A percentile compares a stretch with the other conserved stretches of the same genome.
Conservation (phyloP, 495 filamentous ascomycete genomes). For the Hyaloscypha bicolor region DNA sequence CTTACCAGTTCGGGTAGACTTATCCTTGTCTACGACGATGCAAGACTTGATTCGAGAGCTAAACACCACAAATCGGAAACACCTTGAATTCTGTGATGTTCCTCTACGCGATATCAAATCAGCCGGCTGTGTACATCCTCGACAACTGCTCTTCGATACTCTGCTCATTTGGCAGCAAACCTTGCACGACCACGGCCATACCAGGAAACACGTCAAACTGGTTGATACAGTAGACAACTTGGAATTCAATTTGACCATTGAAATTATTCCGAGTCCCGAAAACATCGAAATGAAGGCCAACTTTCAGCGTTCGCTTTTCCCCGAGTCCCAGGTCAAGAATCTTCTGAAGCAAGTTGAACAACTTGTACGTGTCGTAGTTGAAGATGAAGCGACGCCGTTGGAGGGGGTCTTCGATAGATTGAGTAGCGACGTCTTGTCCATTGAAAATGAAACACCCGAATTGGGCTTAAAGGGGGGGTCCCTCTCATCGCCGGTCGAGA, state of each 20-base stretch:
- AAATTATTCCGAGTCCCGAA: conserved; percentile 60
- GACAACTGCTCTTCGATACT: conserved; percentile 62
- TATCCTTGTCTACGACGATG: conserved; percentile 47
- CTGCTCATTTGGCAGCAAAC: conserved; percentile 81
- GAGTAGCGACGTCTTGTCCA: conserved; percentile 49
- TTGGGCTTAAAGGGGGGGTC: conserved; percentile 29
- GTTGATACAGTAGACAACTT: conserved; percentile 63
- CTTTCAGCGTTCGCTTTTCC: conserved; percentile 52
- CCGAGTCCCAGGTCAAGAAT: conserved; percentile 48
- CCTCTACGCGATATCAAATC: conserved; percentile 69
- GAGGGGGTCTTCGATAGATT: conserved; percentile 35
- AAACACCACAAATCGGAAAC: conserved; percentile 61
- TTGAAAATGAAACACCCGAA: conserved; percentile 49
- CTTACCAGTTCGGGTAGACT: conserved; percentile 64
- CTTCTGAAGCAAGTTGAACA: conserved; percentile 60
- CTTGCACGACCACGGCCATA: conserved; percentile 41
- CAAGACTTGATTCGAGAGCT: conserved; percentile 60
- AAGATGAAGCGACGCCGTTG: conserved; percentile 40
- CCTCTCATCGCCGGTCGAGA: conserved; percentile 57
- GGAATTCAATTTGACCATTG: conserved; percentile 73
- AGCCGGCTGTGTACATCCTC: conserved; percentile 48
- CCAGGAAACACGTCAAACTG: conserved; percentile 42
- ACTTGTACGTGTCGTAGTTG: conserved; percentile 49
- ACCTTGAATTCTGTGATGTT: conserved; percentile 58
- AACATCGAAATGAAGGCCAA: conserved; percentile 49